phyloP scores from a whole-genome alignment of 495 filamentous ascomycete genomes.

The Oleoguttula mirabilis region DNA sequence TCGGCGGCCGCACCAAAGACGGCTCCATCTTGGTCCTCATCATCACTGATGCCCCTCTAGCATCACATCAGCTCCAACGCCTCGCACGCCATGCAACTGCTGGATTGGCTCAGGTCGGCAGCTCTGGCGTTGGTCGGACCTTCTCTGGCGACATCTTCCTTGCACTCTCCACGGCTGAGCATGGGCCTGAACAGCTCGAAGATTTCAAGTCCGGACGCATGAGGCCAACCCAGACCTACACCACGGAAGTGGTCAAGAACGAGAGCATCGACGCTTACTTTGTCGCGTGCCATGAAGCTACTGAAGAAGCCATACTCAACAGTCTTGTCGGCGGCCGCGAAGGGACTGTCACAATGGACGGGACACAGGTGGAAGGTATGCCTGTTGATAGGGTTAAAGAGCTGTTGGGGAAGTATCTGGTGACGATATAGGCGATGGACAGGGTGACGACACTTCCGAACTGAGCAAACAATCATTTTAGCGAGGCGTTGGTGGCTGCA shows the following conservation, averaged over 20 bases:
- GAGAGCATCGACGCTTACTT: conserved; percentile 39
- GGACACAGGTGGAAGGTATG: conserved; percentile 33
- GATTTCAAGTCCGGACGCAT: conserved; percentile 6
- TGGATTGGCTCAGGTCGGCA: conserved; percentile 37
- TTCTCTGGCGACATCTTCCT: conserved; percentile 43
- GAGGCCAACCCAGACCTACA: conserved; percentile 25
- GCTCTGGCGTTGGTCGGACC: conserved; percentile 32
- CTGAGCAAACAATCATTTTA: too few relatives aligned
- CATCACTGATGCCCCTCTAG: conserved; percentile 41
- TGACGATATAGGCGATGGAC: conserved; percentile 10
- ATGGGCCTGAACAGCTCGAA: conserved; percentile 26
- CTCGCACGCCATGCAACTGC: conserved; percentile 41
- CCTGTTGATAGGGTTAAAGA: conserved; percentile 36
- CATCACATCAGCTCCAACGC: conserved; percentile 39
- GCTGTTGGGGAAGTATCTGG: conserved; percentile 35
- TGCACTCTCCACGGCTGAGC: conserved; percentile 40
- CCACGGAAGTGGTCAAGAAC: conserved; percentile 36
- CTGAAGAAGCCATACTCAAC: conserved; percentile 44
- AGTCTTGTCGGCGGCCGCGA: conserved; percentile 37
- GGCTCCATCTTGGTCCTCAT: conserved; percentile 45
- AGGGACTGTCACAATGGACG: conserved; percentile 34
- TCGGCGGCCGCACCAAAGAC: conserved; percentile 31
- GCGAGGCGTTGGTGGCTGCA: too few relatives aligned
- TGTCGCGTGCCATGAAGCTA: conserved; percentile 38
- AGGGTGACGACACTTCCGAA: too few relatives aligned